Conservation (phyloP, 169 alveolate species). For the Cryptosporidium sp. region DNA sequence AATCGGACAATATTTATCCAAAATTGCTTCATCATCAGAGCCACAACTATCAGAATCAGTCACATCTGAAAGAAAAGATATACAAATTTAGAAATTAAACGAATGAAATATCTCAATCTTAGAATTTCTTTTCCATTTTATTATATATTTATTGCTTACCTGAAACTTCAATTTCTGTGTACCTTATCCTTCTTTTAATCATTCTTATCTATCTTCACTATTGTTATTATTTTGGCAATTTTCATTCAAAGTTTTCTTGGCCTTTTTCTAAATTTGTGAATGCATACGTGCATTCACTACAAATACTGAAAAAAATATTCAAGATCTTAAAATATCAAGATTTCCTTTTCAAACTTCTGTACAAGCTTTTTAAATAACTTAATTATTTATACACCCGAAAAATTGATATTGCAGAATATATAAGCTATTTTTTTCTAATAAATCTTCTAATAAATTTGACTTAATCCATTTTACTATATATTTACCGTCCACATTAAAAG, state of each 20-base stretch:
- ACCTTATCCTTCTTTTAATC: slow-evolving; percentile 34
- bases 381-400: too few species aligned
- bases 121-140: neutral
- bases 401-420: too few species aligned
- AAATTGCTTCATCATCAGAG: slow-evolving; percentile 58
- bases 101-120: neutral
- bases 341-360: too few species aligned
- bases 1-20: slow-evolving; percentile 63
- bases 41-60: slow-evolving; percentile 70
- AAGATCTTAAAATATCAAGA: too few species aligned
- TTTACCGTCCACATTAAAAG: neutral
- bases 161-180: slow-evolving; percentile 40
- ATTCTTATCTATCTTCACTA: neutral
- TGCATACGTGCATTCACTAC: neutral
- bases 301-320: too few species aligned
- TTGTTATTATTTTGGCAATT: neutral
- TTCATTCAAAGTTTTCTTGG: neutral
- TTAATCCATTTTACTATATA: neutral
- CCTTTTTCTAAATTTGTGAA: neutral
- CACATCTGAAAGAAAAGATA: neutral
- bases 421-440: neutral
- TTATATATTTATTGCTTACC: slow-evolving; percentile 16
- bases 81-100: neutral
- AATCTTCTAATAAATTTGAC: neutral
- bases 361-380: too few species aligned